Conservation (phyloP, 108 stramenopile species). For the Cylindrotheca fusiformis region DNA sequence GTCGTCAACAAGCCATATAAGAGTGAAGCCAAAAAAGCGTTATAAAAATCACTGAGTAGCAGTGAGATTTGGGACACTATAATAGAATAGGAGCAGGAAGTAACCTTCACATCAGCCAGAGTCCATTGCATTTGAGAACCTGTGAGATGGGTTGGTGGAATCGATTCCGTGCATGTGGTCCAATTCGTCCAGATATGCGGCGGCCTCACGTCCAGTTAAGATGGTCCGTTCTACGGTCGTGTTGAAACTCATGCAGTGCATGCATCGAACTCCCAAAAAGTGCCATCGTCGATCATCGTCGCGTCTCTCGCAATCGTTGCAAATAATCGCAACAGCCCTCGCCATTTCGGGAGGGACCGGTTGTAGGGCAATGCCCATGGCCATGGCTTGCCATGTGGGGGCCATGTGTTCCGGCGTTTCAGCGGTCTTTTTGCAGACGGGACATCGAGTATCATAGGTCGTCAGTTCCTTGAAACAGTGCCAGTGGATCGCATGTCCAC, state of each 20-base stretch:
- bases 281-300: constrained; percentile 70
- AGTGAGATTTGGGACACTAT: too few relatives aligned
- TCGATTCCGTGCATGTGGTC: constrained; percentile 1
- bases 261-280: constrained; percentile 81
- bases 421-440: constrained; percentile 87
- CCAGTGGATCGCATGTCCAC: constrained; percentile 80
- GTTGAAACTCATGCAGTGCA: constrained; percentile 67
- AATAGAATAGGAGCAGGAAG: too few relatives aligned
- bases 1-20: too few relatives aligned
- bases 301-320: constrained; percentile 72
- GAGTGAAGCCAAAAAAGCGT: too few relatives aligned
- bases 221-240: constrained; percentile 62
- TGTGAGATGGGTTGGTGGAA: too few relatives aligned
- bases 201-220: constrained; percentile 67
- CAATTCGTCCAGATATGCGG: constrained; percentile 53
- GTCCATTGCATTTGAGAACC: too few relatives aligned
- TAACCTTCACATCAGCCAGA: too few relatives aligned
- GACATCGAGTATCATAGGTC: constrained; percentile 72
- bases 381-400: constrained; percentile 79
- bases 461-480: constrained; percentile 77
- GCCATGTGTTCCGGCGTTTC: constrained; percentile 78
- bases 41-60: too few relatives aligned
- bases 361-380: constrained; percentile 70
- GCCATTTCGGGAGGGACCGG: constrained; percentile 78
- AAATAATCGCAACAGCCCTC: constrained; percentile 66